Base-by-base conservation (phyloP, 148 eudicot genomes). In the Camellia japonica region DNA sequence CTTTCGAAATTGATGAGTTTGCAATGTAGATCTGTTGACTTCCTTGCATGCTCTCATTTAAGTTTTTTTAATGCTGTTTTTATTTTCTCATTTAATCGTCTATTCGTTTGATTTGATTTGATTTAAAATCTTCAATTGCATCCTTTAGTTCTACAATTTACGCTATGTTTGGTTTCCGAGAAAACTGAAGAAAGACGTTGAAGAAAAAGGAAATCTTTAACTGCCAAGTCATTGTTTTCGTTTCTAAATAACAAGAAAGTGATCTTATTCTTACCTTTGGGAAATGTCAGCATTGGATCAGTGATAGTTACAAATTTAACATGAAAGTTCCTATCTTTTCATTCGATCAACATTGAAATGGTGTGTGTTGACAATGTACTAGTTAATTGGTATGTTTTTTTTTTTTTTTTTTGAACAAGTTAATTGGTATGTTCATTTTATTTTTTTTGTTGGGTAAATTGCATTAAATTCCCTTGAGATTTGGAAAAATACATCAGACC, bases 21-120 rank as follows among this genome's bases (percentile, higher is more conserved):
- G 30, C 46, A 23, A 69, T 23, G 54, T 47, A 47, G 74, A 70
- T 70, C 74, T 70, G 56, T 70, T 70, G 58, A 46, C 16, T 70
- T 52, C 16, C 43, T 70, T 44, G 1, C 14, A 7, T 11, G 13
- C 0, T 30, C 59, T 55, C 6, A 55, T 55, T 55, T 55, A 55
- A 8, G 12, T 13, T 55, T 7, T 55, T 55, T 6, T 8, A 13
- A 55, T 7, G 14, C 14, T 55, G 59, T 55, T 55, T 8, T 12
- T 13, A 49, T 71, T 49, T 16, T 14, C 74, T 49, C 9, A 47
- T 47, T 13, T 3, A 49, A 12, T 47, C 56, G 2, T 70, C 6
- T 47, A 46, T 70, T n/a, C 18, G 19, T 3, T 52, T n/a, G 14
- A 55, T n/a, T 30, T 30, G 16, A 68, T 68, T 6, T 47, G 41